Conservation (phyloP, 2,329 filamentous ascomycete species). For the Cercospora janseana region DNA sequence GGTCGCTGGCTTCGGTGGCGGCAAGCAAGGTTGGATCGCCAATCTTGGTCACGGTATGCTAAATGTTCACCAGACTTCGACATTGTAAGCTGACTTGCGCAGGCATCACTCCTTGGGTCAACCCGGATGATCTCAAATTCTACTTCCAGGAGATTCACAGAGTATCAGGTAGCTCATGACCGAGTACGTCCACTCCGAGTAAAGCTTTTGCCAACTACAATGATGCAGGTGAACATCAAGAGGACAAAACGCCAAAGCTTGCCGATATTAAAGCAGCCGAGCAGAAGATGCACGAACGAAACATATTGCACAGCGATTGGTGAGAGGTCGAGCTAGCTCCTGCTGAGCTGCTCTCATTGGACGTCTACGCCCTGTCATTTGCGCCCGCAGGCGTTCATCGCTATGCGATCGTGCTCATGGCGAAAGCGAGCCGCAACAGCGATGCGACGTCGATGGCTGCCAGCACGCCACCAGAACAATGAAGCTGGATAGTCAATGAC, state of each 20-base stretch:
- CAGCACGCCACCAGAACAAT: neutral
- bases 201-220: conserved; percentile 31
- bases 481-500: conserved; percentile 8
- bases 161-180: conserved; percentile 41
- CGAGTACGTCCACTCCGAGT: conserved; percentile 17
- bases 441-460: neutral
- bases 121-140: conserved; percentile 88
- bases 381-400: too few species aligned
- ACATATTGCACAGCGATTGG: conserved; percentile 39
- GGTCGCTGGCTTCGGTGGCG: conserved; percentile 78
- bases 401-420: too few species aligned
- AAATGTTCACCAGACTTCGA: too few species aligned
- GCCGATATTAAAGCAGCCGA: conserved; percentile 31
- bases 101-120: conserved; percentile 92
- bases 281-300: conserved; percentile 39
- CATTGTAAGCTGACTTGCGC: conserved; percentile 29
- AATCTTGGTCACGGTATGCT: conserved; percentile 90
- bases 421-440: conserved; percentile 2
- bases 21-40: conserved; percentile 91
- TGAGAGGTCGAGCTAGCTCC: conserved; percentile 24
- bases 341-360: too few species aligned
- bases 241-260: conserved; percentile 26
- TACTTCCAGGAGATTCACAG: conserved; percentile 88
- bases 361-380: too few species aligned
- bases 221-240: conserved; percentile 33